These are phyloP conservation scores for Adansonia madagascariensis DNA, from an alignment of 441 rosid species.

Conservation along the genomic window DNA sequence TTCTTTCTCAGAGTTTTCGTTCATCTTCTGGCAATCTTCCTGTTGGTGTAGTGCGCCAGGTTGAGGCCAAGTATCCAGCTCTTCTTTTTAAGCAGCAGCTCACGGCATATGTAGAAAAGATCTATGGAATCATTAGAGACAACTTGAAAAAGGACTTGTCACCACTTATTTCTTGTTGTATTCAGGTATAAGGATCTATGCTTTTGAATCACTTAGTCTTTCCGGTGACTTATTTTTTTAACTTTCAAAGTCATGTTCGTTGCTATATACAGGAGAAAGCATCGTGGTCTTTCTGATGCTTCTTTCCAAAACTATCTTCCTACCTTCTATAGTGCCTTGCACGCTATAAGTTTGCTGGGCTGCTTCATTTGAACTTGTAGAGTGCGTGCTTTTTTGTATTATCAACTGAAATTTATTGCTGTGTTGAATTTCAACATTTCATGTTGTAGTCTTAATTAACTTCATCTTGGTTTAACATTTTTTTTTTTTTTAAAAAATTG, in stretches of 20 bases:
- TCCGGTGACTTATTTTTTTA: not conserved
- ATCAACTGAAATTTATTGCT: not conserved
- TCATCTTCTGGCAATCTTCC: constrained; percentile 70
- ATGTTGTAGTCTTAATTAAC: not conserved
- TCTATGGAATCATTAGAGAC: constrained; percentile 83
- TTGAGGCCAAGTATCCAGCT: constrained; percentile 93
- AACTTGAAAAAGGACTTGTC: constrained; percentile 73
- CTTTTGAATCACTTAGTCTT: too few relatives aligned
- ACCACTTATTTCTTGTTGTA: constrained; percentile 63
- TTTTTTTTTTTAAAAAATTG: not conserved
- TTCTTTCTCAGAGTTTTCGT: constrained; percentile 73
- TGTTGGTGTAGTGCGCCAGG: constrained; percentile 61
- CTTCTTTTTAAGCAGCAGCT: constrained; percentile 93
- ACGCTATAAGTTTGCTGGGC: not conserved
- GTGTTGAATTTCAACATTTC: constrained; percentile 18
- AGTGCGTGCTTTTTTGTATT: not conserved
- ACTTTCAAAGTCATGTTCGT: constrained; percentile 5
- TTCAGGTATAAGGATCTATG: constrained; percentile 56
- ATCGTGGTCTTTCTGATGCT: constrained; percentile 12
- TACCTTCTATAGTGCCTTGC: not conserved
- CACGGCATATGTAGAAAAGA: constrained; percentile 84
- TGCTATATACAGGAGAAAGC: constrained; percentile 12
- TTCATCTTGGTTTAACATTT: not conserved
- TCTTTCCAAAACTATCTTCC: not conserved
- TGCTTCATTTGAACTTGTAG: constrained; percentile 6